Evolutionary conservation across 2,329 filamentous ascomycete species (phyloP).

Genomic region (Zasmidium citrigriseum): DNA sequence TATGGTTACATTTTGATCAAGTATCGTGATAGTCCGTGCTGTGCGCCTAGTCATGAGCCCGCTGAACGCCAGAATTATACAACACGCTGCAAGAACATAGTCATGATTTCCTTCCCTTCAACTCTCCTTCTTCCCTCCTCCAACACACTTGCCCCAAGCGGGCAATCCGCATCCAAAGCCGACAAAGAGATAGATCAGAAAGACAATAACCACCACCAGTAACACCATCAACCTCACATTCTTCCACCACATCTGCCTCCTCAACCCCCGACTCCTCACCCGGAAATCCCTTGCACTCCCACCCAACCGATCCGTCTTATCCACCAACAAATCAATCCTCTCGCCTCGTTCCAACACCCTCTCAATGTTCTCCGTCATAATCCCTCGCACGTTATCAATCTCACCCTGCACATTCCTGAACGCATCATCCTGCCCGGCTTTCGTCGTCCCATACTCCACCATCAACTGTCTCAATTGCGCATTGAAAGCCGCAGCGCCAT

Average conservation of each 20-base stretch:
- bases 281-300: conserved; percentile 88
- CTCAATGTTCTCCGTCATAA: conserved; percentile 96
- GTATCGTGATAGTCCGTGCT: conserved; percentile 2
- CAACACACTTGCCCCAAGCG: conserved; percentile 30
- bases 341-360: conserved; percentile 85
- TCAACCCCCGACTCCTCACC: conserved; percentile 79
- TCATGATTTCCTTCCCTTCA: conserved; percentile 2
- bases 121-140: conserved; percentile 8
- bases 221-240: conserved; percentile 93
- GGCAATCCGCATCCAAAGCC: conserved; percentile 73
- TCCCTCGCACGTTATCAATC: conserved; percentile 87
- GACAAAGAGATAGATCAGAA: conserved; percentile 70
- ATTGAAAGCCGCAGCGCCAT: conserved; percentile 90
- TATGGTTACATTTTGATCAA: not conserved
- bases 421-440: conserved; percentile 75
- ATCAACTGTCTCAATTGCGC: conserved; percentile 73
- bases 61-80: not conserved
- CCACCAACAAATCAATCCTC: conserved; percentile 87
- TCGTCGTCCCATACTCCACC: conserved; percentile 79
- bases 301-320: conserved; percentile 92
- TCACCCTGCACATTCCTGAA: conserved; percentile 81
- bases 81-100: conserved; percentile 2
- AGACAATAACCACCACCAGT: conserved; percentile 69
- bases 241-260: conserved; percentile 99
- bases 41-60: not conserved